Evolutionary conservation across 1,139 yeast genomes (phyloP), one percentile per base, ranked within the genome.

Genomic region (Debaryomyces sp.): DNA sequence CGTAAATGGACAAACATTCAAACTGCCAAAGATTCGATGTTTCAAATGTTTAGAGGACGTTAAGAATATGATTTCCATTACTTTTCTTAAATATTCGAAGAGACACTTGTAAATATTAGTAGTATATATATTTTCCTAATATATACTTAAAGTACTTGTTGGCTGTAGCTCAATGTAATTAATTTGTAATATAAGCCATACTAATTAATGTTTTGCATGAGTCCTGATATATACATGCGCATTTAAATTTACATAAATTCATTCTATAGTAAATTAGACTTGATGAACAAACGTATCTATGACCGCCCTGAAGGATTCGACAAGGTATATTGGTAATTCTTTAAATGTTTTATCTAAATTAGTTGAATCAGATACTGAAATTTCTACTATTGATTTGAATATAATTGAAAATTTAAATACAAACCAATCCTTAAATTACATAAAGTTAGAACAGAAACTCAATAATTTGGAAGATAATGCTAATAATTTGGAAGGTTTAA

Each of bases 21-120:
- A 58, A 70, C 73, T 50, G 67, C 84, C 21, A 76, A 82, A 60
- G 78, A 77, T 48, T 77, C 78, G 7, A 65, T 77, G 61, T 83
- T 80, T 60, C 75, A 67, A 61, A 56, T 78, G 65, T 84, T 70
- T 67, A 75, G 84, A 59, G 86, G 86, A 27, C 84, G 87, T 61
- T 82, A 67, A 57, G 9, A 6, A 12, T 13, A 21, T 10, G 9
- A 5, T 10, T 23, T 17, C 35, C n/a, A 13, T 13, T 13, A 22
- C 22, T n/a, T 17, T 18, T 21, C 17, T 27, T 18, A 18, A 34
- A 27, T 27, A 27, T 27, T 27, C 15, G 8, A 26, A 5, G 23
- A 15, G 27, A 34, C 21, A 24, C 45, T 42, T 35, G 40, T 42
- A 34, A 26, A 34, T 34, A 34, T 33, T 33, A 18, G 10, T 26